Evolutionary conservation across 2,329 filamentous ascomycete species (phyloP), one percentile per base, ranked within the genome.

Genomic region (Sporothrix phasma): DNA sequence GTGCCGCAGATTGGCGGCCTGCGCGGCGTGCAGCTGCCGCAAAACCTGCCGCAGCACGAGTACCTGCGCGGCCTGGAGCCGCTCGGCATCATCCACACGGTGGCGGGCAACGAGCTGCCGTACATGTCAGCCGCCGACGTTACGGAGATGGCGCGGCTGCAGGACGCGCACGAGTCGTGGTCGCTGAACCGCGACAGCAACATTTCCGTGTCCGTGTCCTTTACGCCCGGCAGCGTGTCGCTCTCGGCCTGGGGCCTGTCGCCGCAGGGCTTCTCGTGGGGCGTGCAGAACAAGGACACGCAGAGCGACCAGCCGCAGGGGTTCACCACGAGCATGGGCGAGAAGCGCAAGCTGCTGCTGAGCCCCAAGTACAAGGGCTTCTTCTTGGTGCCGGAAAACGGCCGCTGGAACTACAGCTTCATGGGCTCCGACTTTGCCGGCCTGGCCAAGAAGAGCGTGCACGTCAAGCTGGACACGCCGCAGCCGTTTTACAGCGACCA

Each of bases 111-210:
- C 72, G 94, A 99, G 77, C 85, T 93, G 49, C 90, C 90, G 6
- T 97, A 97, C 81, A 97, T 99, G 92, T 92, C 91, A 17, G 89
- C 94, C 1, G 85, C 87, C 71, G 94, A 99, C 74, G 93, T 97
- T 59, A 99, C 94, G 2, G 90, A 93, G 74, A 94, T 99, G 73
- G 87, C 95, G 26, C 88, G 89, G 63, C 81, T 99, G 34, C 93
- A 97, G 79, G 90, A 94, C 68, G 80, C 86, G 1, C 92, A 99
- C 74, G 76, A 78, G 2, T 78, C 84, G 67, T 94, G 90, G 90
- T 45, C 58, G 1, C 29, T 37, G 11, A 88, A 96, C 75, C 84
- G 84, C 75, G 88, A 90, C 75, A 94, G 92, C 79, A 96, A 91
- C 0, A 86, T 97, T 64, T 97, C 92, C 1, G 92, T 99, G 78